Percentiles rank a stretch among this genome's conserved stretches.
Evolutionary conservation across 805 yeast genomes (phyloP).

Genomic region (Phaffomyces antillensis): DNA sequence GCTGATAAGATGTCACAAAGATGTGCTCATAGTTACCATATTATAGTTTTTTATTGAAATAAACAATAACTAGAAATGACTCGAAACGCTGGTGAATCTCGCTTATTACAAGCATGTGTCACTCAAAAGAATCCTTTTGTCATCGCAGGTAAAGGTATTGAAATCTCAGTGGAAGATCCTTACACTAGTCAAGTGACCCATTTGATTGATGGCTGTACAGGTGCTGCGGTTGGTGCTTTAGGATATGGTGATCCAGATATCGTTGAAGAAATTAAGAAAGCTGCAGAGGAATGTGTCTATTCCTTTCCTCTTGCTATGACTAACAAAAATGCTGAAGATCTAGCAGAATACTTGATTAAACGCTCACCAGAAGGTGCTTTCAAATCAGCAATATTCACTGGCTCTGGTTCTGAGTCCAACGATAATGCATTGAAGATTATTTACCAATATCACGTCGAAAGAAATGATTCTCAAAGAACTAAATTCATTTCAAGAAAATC

Average conservation of each 20-base stretch:
- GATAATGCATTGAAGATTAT: conserved; percentile 51
- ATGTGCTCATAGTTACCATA: too few species aligned
- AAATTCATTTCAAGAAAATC: conserved; percentile 32
- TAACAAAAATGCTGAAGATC: conserved; percentile 30
- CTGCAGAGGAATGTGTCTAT: conserved; percentile 27
- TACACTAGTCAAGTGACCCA: conserved; percentile 21
- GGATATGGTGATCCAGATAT: conserved; percentile 35
- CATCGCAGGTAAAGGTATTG: conserved; percentile 26
- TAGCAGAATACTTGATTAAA: conserved; percentile 32
- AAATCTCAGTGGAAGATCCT: conserved; percentile 27
- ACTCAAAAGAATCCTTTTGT: conserved; percentile 17
- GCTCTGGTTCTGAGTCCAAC: conserved; percentile 56
- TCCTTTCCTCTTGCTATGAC: conserved; percentile 23
- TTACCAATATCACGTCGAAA: conserved; percentile 16
- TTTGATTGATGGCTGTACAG: conserved; percentile 28
- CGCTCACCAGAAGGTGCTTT: conserved; percentile 29
- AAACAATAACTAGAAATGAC: background rate
- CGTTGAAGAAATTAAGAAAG: conserved; percentile 27
- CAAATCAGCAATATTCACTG: conserved; percentile 33
- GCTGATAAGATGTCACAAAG: background rate
- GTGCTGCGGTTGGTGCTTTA: conserved; percentile 39
- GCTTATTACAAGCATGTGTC: background rate
- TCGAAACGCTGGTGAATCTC: background rate
- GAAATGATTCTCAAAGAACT: conserved; percentile 30
- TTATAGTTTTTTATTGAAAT: too few species aligned